A percentile compares a stretch with the other conserved stretches of the same genome.
phyloP scores from a whole-genome alignment of 306 rosid genomes.

The Quercus agrifolia region DNA sequence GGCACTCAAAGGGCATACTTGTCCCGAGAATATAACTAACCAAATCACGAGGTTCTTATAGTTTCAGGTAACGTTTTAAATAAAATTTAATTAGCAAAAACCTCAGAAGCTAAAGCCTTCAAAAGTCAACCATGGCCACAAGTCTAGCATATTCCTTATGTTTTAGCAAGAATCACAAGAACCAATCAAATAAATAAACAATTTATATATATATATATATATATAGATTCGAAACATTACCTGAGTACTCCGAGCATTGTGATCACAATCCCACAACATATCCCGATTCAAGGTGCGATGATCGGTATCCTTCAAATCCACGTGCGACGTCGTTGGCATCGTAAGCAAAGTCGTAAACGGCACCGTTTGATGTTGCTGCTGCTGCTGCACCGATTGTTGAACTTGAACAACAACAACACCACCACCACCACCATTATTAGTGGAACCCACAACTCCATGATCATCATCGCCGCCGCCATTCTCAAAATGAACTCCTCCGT shows the following conservation, averaged over 20 bases:
- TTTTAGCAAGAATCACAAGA: no score
- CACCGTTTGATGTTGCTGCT: conserved; percentile 24
- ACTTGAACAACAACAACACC: neutral
- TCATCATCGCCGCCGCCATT: conserved; percentile 11
- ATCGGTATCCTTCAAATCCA: conserved; percentile 13
- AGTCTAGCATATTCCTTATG: no score
- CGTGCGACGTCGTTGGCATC: conserved; percentile 24
- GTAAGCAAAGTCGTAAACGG: conserved; percentile 38
- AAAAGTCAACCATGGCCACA: no score
- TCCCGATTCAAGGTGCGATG: conserved; percentile 19
- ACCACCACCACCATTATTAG: neutral
- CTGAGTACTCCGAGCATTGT: conserved; percentile 31
- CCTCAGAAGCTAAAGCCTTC: no score
- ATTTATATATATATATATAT: no score
- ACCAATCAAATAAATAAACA: no score
- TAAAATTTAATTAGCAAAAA: no score
- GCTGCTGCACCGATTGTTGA: conserved; percentile 28
- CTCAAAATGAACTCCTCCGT: neutral
- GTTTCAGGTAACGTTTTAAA: no score
- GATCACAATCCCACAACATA: conserved; percentile 28
- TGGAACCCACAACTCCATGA: conserved; percentile 12
- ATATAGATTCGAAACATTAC: conserved; percentile 2
- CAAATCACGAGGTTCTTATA: no score
- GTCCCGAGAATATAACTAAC: no score
- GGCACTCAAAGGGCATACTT: no score